phyloP scores from a whole-genome alignment of 2,329 filamentous ascomycete species.

The Ophiocordyceps australis region DNA sequence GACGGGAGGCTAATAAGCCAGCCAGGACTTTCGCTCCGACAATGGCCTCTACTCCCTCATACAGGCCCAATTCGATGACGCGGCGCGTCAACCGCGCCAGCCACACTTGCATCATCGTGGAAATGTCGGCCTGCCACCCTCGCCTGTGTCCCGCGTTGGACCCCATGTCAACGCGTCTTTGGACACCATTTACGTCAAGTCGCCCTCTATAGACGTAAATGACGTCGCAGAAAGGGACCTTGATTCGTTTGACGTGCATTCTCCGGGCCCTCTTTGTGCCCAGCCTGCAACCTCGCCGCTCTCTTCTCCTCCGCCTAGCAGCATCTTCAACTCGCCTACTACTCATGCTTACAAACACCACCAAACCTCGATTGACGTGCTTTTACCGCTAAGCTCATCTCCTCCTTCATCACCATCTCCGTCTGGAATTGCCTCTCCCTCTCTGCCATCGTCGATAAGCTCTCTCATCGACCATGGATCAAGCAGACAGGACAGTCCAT shows the following conservation, averaged over 20 bases:
- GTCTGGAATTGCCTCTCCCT: slow-evolving; percentile 26
- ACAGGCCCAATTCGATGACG: slow-evolving; percentile 45
- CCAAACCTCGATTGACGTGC: slow-evolving; percentile 6
- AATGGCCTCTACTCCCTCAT: slow-evolving; percentile 58
- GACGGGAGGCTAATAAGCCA: slow-evolving; percentile 4
- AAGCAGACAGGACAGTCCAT: slow-evolving; percentile 17
- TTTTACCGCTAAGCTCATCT: slow-evolving; percentile 23
- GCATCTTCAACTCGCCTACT: slow-evolving; percentile 9
- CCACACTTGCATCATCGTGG: too few species aligned
- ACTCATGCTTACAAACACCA: slow-evolving; percentile 7
- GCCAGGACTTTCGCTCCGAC: slow-evolving; percentile 52
- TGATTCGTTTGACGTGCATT: too few species aligned
- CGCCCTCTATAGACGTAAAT: too few species aligned
- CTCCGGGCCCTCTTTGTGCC: slow-evolving; percentile 1
- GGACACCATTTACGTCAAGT: slow-evolving; percentile 2
- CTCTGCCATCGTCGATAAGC: slow-evolving; percentile 13
- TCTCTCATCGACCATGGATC: too few species aligned
- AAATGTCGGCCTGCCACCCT: slow-evolving; percentile 9
- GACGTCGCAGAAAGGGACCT: too few species aligned
- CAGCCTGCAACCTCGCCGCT: slow-evolving; percentile 14
- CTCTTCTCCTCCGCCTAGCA: slow-evolving; percentile 17
- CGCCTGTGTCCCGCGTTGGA: slow-evolving; percentile 10
- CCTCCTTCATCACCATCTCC: slow-evolving; percentile 39
- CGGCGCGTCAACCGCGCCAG: slow-evolving; percentile 17
- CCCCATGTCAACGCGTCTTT: slow-evolving; percentile 4